A percentile compares a stretch with the other conserved stretches of the same genome.
These are phyloP conservation scores for Cytospora chrysosperma DNA, from an alignment of 2,329 filamentous ascomycete species.

Conservation along the genomic window DNA sequence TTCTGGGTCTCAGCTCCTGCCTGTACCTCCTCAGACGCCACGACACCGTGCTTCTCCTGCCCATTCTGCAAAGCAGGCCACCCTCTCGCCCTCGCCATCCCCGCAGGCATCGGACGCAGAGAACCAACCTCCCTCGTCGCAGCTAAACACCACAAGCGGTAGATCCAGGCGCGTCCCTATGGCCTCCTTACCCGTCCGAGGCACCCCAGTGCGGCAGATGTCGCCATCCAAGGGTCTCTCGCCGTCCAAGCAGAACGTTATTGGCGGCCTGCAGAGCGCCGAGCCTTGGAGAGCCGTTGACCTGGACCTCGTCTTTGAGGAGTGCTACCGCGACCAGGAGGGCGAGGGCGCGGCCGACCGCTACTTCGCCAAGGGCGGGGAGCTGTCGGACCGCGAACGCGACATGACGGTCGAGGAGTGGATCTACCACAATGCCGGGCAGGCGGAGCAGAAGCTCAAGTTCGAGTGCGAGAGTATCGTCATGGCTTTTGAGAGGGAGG, in stretches of 20 bases:
- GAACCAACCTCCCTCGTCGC: constrained; percentile 72
- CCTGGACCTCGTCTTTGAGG: constrained; percentile 67
- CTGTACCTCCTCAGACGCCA: constrained; percentile 41
- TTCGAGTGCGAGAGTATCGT: constrained; percentile 83
- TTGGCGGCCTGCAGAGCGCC: constrained; percentile 55
- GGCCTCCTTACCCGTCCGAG: constrained; percentile 38
- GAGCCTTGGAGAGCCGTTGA: constrained; percentile 72
- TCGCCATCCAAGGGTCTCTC: constrained; percentile 57
- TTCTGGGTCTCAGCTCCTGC: constrained; percentile 21
- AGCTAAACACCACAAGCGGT: constrained; percentile 50
- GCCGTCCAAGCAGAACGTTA: constrained; percentile 40
- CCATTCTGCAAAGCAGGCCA: constrained; percentile 52
- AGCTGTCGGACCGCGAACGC: constrained; percentile 74
- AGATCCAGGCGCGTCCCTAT: constrained; percentile 46
- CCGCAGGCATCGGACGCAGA: constrained; percentile 79
- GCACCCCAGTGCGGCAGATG: constrained; percentile 47
- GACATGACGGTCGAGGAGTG: constrained; percentile 93
- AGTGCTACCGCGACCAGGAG: constrained; percentile 39
- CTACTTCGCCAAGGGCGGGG: constrained; percentile 54
- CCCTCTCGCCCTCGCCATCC: constrained; percentile 62
- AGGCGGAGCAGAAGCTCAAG: constrained; percentile 77
- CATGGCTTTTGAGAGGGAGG: constrained; percentile 78
- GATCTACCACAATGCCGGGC: constrained; percentile 77
- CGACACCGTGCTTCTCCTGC: constrained; percentile 42
- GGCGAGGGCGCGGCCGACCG: constrained; percentile 48